Percentiles rank a stretch among this genome's conserved stretches.
Evolutionary conservation across 106 monocot genomes (phyloP).

Genomic region (Allium fistulosum): DNA sequence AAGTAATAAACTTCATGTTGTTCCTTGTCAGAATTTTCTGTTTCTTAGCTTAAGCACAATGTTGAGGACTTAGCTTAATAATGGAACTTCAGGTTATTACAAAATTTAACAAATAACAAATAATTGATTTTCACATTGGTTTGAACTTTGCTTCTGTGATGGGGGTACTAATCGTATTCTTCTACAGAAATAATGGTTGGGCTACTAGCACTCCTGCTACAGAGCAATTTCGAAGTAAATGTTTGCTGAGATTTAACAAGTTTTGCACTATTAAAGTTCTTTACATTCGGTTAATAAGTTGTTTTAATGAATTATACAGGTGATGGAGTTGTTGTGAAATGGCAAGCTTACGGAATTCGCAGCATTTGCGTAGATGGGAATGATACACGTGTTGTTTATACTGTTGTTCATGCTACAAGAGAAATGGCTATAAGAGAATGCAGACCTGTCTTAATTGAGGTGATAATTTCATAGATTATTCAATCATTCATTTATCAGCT

Average conservation of each 20-base stretch:
- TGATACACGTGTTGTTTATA: slow-evolving; percentile 86
- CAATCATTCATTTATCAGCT: not conserved
- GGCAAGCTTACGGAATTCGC: slow-evolving; percentile 86
- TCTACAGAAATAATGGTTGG: slow-evolving; percentile 97
- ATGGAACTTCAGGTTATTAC: too few species aligned
- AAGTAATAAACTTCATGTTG: too few species aligned
- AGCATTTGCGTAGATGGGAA: slow-evolving; percentile 90
- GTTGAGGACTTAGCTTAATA: too few species aligned
- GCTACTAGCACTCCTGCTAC: slow-evolving; percentile 85
- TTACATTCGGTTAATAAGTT: too few species aligned
- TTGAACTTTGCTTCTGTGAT: slow-evolving; percentile 93
- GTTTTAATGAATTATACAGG: slow-evolving; percentile 20
- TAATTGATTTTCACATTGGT: slow-evolving; percentile 77
- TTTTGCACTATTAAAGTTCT: too few species aligned
- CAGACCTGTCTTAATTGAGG: slow-evolving; percentile 87
- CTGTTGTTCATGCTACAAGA: slow-evolving; percentile 72
- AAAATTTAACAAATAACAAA: too few species aligned
- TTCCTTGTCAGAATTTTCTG: too few species aligned
- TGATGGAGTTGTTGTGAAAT: slow-evolving; percentile 72
- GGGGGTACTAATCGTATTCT: slow-evolving; percentile 79
- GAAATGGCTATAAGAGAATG: slow-evolving; percentile 76
- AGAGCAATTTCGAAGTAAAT: slow-evolving; percentile 82
- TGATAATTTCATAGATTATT: slow-evolving; percentile 6
- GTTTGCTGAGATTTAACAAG: too few species aligned
- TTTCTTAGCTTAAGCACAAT: too few species aligned